Percentiles rank a stretch among this genome's conserved stretches.
Evolutionary conservation across 2,329 filamentous ascomycete genomes (phyloP).

Genomic region (Ascocoryne sarcoides): DNA sequence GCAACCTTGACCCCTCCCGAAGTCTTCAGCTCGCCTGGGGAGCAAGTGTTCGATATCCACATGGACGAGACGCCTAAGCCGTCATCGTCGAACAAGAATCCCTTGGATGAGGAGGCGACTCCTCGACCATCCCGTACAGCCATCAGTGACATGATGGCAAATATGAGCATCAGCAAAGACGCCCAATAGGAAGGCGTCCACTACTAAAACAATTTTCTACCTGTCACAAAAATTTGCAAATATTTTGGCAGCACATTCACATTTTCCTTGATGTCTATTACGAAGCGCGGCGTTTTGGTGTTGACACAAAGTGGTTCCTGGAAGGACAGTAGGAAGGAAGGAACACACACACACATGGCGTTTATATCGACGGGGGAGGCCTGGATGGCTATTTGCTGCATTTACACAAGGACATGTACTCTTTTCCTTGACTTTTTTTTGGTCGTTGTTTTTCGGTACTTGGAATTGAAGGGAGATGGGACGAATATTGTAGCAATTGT

Average conservation of each 20-base stretch:
- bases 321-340: slow-evolving; percentile 3
- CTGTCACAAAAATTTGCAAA: slow-evolving; percentile 4
- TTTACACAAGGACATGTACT: slow-evolving; percentile 16
- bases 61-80: slow-evolving; percentile 24
- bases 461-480: too few relatives aligned
- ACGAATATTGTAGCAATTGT: not conserved
- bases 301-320: not conserved
- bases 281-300: slow-evolving; percentile 10
- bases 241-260: slow-evolving; percentile 1
- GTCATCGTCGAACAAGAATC: slow-evolving; percentile 12
- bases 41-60: slow-evolving; percentile 18
- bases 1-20: slow-evolving; percentile 24
- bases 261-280: slow-evolving; percentile 8
- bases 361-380: slow-evolving; percentile 6
- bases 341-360: slow-evolving; percentile 8
- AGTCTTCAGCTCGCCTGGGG: slow-evolving; percentile 14
- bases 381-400: slow-evolving; percentile 17
- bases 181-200: not conserved
- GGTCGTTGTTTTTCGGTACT: slow-evolving; percentile 5
- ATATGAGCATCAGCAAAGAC: too few relatives aligned
- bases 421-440: slow-evolving; percentile 6
- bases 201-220: slow-evolving; percentile 3
- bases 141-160: too few relatives aligned
- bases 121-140: too few relatives aligned
- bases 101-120: slow-evolving; percentile 21